Evolutionary conservation across 2,329 filamentous ascomycete genomes (phyloP).

Genomic region (Sphaerulina musiva): DNA sequence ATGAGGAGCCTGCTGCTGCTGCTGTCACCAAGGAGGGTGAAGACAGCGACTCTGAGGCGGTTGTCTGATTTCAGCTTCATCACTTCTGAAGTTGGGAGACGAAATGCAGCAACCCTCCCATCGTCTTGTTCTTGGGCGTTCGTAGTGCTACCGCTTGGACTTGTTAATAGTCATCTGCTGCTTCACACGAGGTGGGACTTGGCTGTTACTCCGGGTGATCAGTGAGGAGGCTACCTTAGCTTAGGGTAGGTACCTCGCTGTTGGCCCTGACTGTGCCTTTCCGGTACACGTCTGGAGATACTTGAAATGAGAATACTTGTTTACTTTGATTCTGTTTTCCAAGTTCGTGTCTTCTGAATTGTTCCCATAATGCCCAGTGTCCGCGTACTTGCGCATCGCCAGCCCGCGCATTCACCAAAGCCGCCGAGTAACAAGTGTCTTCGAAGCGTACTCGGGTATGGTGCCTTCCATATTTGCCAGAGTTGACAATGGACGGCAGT

Average conservation of each 20-base stretch:
- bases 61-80: no score
- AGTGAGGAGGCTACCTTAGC: no score
- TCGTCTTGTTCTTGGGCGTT: no score
- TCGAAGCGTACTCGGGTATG: no score
- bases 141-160: background rate
- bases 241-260: no score
- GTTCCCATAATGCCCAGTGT: background rate
- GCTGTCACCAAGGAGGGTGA: conserved; percentile 6
- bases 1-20: background rate
- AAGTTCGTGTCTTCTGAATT: background rate
- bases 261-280: background rate
- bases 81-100: background rate
- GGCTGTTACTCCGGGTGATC: background rate
- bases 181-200: background rate
- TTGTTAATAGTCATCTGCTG: background rate
- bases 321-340: background rate
- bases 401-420: no score
- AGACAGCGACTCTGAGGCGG: background rate
- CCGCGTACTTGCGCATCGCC: background rate
- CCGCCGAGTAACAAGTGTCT: no score
- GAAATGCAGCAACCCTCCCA: no score
- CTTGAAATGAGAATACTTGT: background rate
- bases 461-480: no score
- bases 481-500: no score
- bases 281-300: background rate